Evolutionary conservation across 2,329 filamentous ascomycete species (phyloP), one percentile per base, ranked within the genome.

Genomic region (Cladosporium austrohemisphaericum): DNA sequence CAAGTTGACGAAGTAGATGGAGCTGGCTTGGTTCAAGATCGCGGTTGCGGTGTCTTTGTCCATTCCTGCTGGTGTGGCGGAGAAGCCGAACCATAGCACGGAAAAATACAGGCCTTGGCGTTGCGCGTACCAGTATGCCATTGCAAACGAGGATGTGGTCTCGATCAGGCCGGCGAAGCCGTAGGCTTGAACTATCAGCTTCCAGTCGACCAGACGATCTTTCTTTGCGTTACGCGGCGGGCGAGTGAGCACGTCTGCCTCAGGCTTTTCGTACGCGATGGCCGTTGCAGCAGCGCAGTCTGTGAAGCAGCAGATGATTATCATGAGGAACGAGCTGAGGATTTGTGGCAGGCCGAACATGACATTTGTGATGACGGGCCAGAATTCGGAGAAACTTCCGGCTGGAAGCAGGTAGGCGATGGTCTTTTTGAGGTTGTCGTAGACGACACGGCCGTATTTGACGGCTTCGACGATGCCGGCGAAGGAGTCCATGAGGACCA

Each of bases 1-100:
- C 18, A 92, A 71, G 52, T 84, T 91, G 57, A 90, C 79, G 59
- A 91, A 91, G 67, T 91, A 91, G 52, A 92, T 83, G 13, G 82
- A 86, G 29, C 79, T 84, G 0, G 84, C 85, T 52, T 78, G 75
- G 54, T 83, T 84, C 19, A 85, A 69, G 54, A 79, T 75, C 22
- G 71, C 65, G 0, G 68, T 70, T 59, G 83, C 79, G 49, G 75
- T 77, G 37, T 79, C 78, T 11, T 49, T 72, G 4, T 76, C 59
- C 28, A 71, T 63, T 46, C 80, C 80, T 58, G 50, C 52, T 1
- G 61, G 78, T 3, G 76, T 58, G 3, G 66, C 59, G 43, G 83
- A 83, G 60, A 86, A 88, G 18, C 76, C 75, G 63, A 92, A 84
- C 83, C 84, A 89, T 1, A 75, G 66, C 44, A 78, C 76, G 9